Evolutionary conservation across 345 rosid genomes (phyloP).

Genomic region (Bruguiera parviflora): DNA sequence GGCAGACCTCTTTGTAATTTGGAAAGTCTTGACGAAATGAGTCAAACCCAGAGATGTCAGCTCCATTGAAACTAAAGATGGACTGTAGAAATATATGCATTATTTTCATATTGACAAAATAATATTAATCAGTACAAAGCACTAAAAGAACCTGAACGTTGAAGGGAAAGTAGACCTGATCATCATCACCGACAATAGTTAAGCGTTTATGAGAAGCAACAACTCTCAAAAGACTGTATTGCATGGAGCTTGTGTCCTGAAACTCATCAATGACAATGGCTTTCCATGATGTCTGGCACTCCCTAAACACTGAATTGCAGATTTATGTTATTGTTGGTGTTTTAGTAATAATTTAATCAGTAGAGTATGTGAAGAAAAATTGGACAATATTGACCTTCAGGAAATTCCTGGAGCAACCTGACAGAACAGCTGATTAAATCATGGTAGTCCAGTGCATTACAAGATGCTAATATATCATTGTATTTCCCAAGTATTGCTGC

Average conservation of each 20-base stretch:
- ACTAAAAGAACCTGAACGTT: neutral
- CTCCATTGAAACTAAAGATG: constrained; percentile 92
- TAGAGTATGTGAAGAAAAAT: neutral
- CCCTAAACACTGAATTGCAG: constrained; percentile 56
- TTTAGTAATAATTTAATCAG: constrained; percentile 15
- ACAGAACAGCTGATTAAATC: constrained; percentile 82
- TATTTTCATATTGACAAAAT: neutral
- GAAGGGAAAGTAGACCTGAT: constrained; percentile 54
- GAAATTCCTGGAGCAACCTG: constrained; percentile 64
- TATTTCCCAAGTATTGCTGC: constrained; percentile 70
- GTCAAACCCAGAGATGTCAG: constrained; percentile 82
- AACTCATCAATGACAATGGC: constrained; percentile 88
- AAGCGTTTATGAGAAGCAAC: constrained; percentile 73
- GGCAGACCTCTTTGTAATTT: constrained; percentile 67
- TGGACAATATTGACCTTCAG: constrained; percentile 59
- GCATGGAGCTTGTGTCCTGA: constrained; percentile 95
- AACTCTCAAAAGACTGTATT: constrained; percentile 59
- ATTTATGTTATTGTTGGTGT: constrained; percentile 16
- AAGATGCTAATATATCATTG: constrained; percentile 60
- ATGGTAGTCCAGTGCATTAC: constrained; percentile 92
- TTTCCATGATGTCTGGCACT: constrained; percentile 74
- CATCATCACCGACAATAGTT: constrained; percentile 93
- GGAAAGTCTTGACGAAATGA: constrained; percentile 84
- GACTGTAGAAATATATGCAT: constrained; percentile 51
- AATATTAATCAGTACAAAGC: constrained; percentile 2